phyloP scores from a whole-genome alignment of 768 basidiomycete species.

The Russula foetens region DNA sequence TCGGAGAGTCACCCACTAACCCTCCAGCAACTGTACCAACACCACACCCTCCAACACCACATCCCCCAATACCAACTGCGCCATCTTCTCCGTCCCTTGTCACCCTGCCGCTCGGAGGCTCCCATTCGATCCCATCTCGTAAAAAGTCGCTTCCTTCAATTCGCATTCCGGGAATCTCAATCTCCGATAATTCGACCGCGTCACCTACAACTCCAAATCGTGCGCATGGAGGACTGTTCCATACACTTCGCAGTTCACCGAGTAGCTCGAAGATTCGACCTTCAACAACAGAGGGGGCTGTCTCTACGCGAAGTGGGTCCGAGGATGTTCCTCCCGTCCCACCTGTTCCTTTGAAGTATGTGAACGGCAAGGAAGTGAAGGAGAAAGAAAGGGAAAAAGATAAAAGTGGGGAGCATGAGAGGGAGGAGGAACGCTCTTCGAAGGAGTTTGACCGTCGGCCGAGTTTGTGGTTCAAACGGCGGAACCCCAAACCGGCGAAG shows the following conservation, averaged over 20 bases:
- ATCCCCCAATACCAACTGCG: constrained; percentile 10
- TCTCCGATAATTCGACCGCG: neutral
- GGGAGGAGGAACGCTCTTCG: constrained; percentile 24
- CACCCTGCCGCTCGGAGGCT: constrained; percentile 16
- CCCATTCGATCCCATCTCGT: constrained; percentile 3
- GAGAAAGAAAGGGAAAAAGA: constrained; percentile 26
- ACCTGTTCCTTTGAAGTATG: constrained; percentile 25
- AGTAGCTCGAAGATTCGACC: constrained; percentile 14
- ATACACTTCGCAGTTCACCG: constrained; percentile 18
- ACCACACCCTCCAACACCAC: neutral
- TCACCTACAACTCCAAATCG: constrained; percentile 12
- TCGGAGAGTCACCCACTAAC: neutral
- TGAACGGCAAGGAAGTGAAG: constrained; percentile 23
- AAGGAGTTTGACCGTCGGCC: constrained; percentile 35
- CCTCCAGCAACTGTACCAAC: neutral
- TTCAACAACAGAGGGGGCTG: constrained; percentile 17
- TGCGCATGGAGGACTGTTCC: constrained; percentile 12
- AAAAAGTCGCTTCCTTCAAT: constrained; percentile 16
- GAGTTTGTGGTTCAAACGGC: constrained; percentile 48
- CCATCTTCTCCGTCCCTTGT: constrained; percentile 23
- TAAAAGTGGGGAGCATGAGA: constrained; percentile 26
- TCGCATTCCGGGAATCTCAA: constrained; percentile 17
- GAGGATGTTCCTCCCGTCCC: constrained; percentile 23
- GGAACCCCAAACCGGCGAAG: constrained; percentile 30
- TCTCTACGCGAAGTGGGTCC: constrained; percentile 21